Base-by-base conservation (phyloP, 305 asterid species). In the Fraxinus floribunda region DNA sequence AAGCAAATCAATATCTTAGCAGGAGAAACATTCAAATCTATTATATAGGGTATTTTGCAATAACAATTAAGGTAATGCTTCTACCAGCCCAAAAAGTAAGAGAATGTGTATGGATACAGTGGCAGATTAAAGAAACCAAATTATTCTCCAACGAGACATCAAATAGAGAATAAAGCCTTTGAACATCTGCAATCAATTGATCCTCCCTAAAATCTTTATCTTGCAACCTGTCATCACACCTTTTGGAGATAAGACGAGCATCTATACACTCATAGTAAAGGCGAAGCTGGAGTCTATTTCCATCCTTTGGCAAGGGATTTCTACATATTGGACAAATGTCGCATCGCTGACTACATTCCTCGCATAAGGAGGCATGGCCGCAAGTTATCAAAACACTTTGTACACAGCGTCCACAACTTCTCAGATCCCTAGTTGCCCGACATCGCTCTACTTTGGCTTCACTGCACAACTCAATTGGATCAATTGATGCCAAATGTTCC, bases 361-460 rank as follows among this genome's bases (percentile, higher is more conserved):
- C 98, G 26, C 99, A 97, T 77, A 97, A 87, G 78, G 99, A 93
- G 80, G 99, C 97, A 88, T 97, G 99, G 26, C 92, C 91, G 77
- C 99, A 97, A 32, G 97, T 85, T 57, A 81, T 84, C 79, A 93
- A 89, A 84, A 92, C 90, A 85, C 95, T 91, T 64, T 90, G 94
- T 22, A 97, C 98, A 76, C 79, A 81, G 76, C 97, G 93, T 26
- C 98, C 97, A 71, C 99, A 97, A 86, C 97, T 91, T 83, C 98
- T 91, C 89, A 94, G 89, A 88, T 97, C 99, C 88, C 99, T 94
- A 77, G 97, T 90, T 15, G 99, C 98, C 83, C 98, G 88, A 84
- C 99, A 97, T 75, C 86, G 91, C 91, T 97, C 98, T 44, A 94
- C 88, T 92, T 97, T 97, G 80, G 99, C 99, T 86, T 94, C 99